These are phyloP conservation scores for Pythium dissotocum DNA, from an alignment of 352 stramenopile species.

Conservation along the genomic window DNA sequence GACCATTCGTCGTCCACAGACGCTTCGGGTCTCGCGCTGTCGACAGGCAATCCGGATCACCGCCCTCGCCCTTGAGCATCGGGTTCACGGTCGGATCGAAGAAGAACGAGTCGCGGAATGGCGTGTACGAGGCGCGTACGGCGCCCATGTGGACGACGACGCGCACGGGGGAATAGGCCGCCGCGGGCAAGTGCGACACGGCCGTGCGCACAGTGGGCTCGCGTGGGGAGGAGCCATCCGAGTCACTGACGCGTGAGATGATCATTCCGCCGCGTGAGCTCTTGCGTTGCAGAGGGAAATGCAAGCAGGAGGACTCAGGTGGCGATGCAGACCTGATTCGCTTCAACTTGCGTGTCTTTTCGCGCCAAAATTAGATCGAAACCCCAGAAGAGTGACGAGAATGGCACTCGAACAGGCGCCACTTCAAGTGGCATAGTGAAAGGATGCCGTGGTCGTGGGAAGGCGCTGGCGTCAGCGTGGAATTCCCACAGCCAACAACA, in stretches of 20 bases:
- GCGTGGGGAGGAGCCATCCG: background rate
- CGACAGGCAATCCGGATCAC: constrained; percentile 33
- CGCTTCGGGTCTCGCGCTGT: constrained; percentile 46
- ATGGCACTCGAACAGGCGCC: background rate
- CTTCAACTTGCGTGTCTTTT: constrained; percentile 9
- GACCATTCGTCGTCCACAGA: constrained; percentile 50
- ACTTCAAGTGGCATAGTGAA: constrained; percentile 8
- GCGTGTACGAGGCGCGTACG: constrained; percentile 38
- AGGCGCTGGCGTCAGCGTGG: background rate
- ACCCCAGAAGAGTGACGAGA: constrained; percentile 1
- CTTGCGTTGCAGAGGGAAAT: background rate
- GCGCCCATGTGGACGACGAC: constrained; percentile 21
- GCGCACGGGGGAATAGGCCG: constrained; percentile 9
- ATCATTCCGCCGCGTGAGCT: constrained; percentile 7
- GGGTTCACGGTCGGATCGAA: constrained; percentile 53
- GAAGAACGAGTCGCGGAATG: constrained; percentile 72
- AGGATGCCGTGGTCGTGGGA: background rate
- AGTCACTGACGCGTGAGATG: constrained; percentile 18
- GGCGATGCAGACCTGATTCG: constrained; percentile 1
- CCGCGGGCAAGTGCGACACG: constrained; percentile 15
- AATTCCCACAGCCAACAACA: background rate
- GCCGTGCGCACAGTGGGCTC: constrained; percentile 2
- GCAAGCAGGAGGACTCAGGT: background rate
- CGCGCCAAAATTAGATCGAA: constrained; percentile 13
- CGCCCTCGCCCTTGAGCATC: constrained; percentile 39